A percentile compares a stretch with the other conserved stretches of the same genome.
Evolutionary conservation across 1,284 basidiomycete genomes (phyloP).

Genomic region (Irpex sp.): DNA sequence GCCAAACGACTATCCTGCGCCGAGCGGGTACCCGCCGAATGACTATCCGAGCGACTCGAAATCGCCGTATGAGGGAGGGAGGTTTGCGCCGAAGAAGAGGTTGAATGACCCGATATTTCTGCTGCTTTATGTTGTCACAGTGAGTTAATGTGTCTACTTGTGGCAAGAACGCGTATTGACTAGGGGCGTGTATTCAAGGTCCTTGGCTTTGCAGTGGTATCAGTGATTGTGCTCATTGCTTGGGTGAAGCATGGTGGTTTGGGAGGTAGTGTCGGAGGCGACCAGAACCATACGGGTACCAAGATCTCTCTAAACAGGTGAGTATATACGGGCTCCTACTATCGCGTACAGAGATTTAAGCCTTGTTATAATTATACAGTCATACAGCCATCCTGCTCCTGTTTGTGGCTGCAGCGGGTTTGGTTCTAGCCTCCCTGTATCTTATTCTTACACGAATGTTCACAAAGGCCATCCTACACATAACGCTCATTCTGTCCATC

Average conservation of each 20-base stretch:
- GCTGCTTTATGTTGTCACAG: slow-evolving; percentile 63
- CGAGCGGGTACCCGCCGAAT: neutral
- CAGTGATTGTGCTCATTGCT: slow-evolving; percentile 58
- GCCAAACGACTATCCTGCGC: neutral
- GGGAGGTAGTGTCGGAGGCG: slow-evolving; percentile 59
- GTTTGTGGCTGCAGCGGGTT: slow-evolving; percentile 47
- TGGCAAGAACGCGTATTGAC: neutral
- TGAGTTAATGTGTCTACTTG: slow-evolving; percentile 16
- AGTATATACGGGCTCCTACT: slow-evolving; percentile 22
- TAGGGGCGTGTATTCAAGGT: slow-evolving; percentile 36
- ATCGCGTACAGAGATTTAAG: slow-evolving; percentile 9
- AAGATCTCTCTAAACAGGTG: slow-evolving; percentile 58
- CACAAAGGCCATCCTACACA: slow-evolving; percentile 78
- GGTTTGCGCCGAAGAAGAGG: slow-evolving; percentile 68
- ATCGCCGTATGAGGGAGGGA: slow-evolving; percentile 55
- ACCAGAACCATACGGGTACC: slow-evolving; percentile 36
- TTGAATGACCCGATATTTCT: slow-evolving; percentile 74
- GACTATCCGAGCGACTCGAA: slow-evolving; percentile 35
- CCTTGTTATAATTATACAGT: slow-evolving; percentile 11
- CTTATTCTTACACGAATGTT: slow-evolving; percentile 67
- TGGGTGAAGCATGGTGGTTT: slow-evolving; percentile 67
- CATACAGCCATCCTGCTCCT: slow-evolving; percentile 64
- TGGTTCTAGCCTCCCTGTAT: slow-evolving; percentile 51
- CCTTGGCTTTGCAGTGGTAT: slow-evolving; percentile 64
- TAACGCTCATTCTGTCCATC: slow-evolving; percentile 72